phyloP scores from a whole-genome alignment of 805 yeast genomes.

The Suhomyces emberorum region DNA sequence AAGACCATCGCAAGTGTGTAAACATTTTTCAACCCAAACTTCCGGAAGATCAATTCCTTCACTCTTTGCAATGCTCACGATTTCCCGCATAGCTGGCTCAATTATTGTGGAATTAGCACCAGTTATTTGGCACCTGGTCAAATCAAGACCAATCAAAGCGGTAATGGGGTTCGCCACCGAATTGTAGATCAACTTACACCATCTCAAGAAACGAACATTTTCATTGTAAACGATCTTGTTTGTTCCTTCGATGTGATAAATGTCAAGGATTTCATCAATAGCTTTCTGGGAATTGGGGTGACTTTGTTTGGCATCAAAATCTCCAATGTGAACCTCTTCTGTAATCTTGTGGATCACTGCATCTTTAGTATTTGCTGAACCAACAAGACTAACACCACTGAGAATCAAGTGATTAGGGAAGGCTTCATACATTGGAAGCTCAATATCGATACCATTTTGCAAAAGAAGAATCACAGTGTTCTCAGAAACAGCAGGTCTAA shows the following conservation, averaged over 20 bases:
- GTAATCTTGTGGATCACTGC: conserved; percentile 15
- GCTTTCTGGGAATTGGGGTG: conserved; percentile 9
- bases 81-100: conserved; percentile 65
- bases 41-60: conserved; percentile 58
- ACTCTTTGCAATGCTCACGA: conserved; percentile 61
- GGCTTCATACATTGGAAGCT: conserved; percentile 25
- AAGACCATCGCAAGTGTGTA: conserved; percentile 47
- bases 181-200: conserved; percentile 40
- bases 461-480: conserved; percentile 31
- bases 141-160: conserved; percentile 32
- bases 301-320: conserved; percentile 10
- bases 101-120: conserved; percentile 29
- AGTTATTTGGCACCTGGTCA: conserved; percentile 33
- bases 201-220: conserved; percentile 30
- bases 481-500: conserved; percentile 20
- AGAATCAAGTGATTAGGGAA: conserved; percentile 34
- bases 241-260: conserved; percentile 26
- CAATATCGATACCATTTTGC: conserved; percentile 42
- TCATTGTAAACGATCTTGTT: conserved; percentile 27
- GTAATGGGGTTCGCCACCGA: conserved; percentile 34
- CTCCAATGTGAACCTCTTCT: conserved; percentile 18
- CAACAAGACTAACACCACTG: conserved; percentile 36
- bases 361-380: conserved; percentile 27
- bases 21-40: conserved; percentile 46
- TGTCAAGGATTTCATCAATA: conserved; percentile 20